phyloP scores from a whole-genome alignment of 129 eudicot genomes.

The Ambrosia trifida region DNA sequence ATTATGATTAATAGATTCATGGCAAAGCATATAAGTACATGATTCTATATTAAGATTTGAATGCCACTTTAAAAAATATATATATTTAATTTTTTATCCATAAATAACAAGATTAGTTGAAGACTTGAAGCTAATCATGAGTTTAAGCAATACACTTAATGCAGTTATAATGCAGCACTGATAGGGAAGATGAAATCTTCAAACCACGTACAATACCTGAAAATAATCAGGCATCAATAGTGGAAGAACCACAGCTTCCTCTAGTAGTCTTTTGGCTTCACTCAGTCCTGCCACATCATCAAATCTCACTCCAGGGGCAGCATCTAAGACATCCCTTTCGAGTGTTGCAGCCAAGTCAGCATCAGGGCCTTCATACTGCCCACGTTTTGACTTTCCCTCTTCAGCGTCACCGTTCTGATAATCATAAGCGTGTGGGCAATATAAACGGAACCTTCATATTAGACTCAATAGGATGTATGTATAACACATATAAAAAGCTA shows the following conservation, averaged over 20 bases:
- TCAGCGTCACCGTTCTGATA: conserved; percentile 77
- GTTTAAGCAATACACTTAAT: neutral
- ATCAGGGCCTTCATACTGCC: conserved; percentile 97
- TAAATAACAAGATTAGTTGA: conserved; percentile 12
- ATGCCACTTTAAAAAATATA: neutral
- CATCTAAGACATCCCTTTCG: conserved; percentile 94
- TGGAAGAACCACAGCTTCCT: conserved; percentile 97
- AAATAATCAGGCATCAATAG: conserved; percentile 98
- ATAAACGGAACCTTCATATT: neutral
- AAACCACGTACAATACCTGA: conserved; percentile 57
- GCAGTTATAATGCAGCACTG: neutral
- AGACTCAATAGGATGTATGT: conserved; percentile 10
- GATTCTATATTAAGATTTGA: neutral
- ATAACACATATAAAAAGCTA: neutral
- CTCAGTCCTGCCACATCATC: conserved; percentile 95
- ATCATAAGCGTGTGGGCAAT: conserved; percentile 13
- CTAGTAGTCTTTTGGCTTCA: conserved; percentile 93
- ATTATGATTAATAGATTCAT: neutral
- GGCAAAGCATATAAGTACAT: conserved; percentile 13
- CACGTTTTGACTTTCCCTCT: conserved; percentile 85
- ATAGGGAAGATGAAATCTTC: neutral
- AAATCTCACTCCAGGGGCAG: conserved; percentile 94
- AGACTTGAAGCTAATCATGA: conserved; percentile 12
- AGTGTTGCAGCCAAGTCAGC: conserved; percentile 94
- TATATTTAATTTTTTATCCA: neutral